Conservation (phyloP, 148 eudicot genomes). For the Amaranthus palmeri region DNA sequence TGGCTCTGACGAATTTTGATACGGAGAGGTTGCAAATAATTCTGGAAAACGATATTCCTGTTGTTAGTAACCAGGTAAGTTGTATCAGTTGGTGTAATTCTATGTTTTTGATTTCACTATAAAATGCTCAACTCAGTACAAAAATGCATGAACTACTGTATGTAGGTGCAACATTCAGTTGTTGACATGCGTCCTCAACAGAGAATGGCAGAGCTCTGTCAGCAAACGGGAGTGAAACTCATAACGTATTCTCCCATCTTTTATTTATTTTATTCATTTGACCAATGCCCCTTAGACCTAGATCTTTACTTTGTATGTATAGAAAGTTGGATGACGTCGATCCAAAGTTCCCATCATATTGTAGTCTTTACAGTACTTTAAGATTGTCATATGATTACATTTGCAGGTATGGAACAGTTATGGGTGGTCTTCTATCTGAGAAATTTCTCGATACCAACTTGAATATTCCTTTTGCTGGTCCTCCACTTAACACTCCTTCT, state of each 20-base stretch:
- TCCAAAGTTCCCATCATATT: constrained; percentile 1
- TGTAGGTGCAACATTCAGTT: constrained; percentile 96
- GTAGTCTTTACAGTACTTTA: background rate
- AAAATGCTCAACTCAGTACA: background rate
- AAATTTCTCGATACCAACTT: constrained; percentile 90
- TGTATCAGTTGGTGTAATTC: background rate
- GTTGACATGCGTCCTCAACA: constrained; percentile 99
- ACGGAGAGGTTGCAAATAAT: constrained; percentile 76
- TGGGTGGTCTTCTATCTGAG: constrained; percentile 95
- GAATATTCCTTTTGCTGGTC: constrained; percentile 91
- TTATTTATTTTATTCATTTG: background rate
- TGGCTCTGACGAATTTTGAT: constrained; percentile 95
- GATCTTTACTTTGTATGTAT: background rate
- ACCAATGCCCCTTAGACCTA: background rate
- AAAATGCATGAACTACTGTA: constrained; percentile 31
- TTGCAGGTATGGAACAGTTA: constrained; percentile 93
- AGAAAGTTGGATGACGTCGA: background rate
- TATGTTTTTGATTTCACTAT: background rate
- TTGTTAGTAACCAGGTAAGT: constrained; percentile 90
- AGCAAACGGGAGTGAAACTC: constrained; percentile 85
- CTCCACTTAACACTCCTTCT: constrained; percentile 89
- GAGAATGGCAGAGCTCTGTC: constrained; percentile 96
- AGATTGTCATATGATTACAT: background rate
- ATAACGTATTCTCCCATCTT: constrained; percentile 67
- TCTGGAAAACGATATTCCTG: constrained; percentile 83